These are phyloP conservation scores for Imleria badia DNA, from an alignment of 768 basidiomycete species.

Conservation along the genomic window DNA sequence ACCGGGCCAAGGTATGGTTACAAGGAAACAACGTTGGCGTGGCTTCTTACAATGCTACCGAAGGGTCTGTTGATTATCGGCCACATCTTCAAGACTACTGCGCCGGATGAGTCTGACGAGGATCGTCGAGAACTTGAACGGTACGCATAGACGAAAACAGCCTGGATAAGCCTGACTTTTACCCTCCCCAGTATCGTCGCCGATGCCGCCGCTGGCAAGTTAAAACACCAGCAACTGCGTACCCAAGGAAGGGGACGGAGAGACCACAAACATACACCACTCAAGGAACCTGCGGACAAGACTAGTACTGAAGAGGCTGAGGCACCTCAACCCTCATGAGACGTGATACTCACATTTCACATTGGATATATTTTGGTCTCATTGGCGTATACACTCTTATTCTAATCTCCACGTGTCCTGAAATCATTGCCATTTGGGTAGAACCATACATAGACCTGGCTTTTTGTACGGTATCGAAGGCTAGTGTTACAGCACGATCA, in stretches of 20 bases:
- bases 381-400: conserved; percentile 14
- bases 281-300: conserved; percentile 33
- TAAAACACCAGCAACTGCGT: conserved; percentile 48
- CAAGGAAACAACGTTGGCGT: background rate
- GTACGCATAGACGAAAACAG: conserved; percentile 39
- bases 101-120: conserved; percentile 89
- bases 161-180: conserved; percentile 1
- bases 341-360: conserved; percentile 14
- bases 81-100: conserved; percentile 80
- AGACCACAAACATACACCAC: conserved; percentile 42
- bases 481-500: conserved; percentile 16
- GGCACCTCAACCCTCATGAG: conserved; percentile 14
- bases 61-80: conserved; percentile 89
- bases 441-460: conserved; percentile 7
- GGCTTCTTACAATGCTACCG: background rate
- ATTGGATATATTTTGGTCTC: conserved; percentile 16
- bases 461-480: conserved; percentile 12
- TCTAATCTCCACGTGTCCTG: conserved; percentile 22
- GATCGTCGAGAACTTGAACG: conserved; percentile 94
- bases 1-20: conserved; percentile 75
- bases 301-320: conserved; percentile 18
- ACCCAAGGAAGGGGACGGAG: conserved; percentile 22
- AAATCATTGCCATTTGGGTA: conserved; percentile 15
- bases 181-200: conserved; percentile 69
- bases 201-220: conserved; percentile 75